Conservation (phyloP, 306 rosid species). For the Glycine latifolia region DNA sequence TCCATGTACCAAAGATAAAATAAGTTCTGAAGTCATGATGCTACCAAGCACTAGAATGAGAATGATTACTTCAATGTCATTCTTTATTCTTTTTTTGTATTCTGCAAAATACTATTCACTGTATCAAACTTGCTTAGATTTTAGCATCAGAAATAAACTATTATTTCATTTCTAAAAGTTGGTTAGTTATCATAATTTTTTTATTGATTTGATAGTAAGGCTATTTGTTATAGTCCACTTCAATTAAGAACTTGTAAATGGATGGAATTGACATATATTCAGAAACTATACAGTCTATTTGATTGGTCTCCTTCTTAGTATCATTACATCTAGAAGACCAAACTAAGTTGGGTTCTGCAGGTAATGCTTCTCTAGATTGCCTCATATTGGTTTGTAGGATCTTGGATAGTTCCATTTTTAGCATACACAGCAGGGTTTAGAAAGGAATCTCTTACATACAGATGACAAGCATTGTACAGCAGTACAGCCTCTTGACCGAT, state of each 20-base stretch:
- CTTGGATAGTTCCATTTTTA: slow-evolving; percentile 70
- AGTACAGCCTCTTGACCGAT: slow-evolving; percentile 64
- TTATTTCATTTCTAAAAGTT: too few relatives aligned
- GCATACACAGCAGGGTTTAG: slow-evolving; percentile 64
- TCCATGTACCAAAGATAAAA: slow-evolving; percentile 12
- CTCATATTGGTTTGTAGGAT: slow-evolving; percentile 70
- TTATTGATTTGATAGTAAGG: neutral
- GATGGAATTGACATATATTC: neutral
- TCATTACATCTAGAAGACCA: slow-evolving; percentile 27
- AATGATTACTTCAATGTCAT: too few relatives aligned
- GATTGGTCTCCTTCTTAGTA: slow-evolving; percentile 15
- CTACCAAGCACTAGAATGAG: neutral
- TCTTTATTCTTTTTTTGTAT: too few relatives aligned
- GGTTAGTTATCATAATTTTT: too few relatives aligned
- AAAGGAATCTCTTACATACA: slow-evolving; percentile 64
- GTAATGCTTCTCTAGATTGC: slow-evolving; percentile 73
- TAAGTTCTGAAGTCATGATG: slow-evolving; percentile 13
- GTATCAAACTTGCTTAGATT: too few relatives aligned
- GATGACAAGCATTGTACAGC: slow-evolving; percentile 74
- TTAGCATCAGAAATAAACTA: too few relatives aligned
- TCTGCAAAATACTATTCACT: too few relatives aligned
- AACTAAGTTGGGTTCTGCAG: slow-evolving; percentile 57
- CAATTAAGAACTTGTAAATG: slow-evolving; percentile 16
- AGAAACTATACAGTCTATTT: slow-evolving; percentile 11
- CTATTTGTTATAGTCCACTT: slow-evolving; percentile 29